Base-by-base conservation (phyloP, 129 eudicot species). In the Scalesia atractyloides region DNA sequence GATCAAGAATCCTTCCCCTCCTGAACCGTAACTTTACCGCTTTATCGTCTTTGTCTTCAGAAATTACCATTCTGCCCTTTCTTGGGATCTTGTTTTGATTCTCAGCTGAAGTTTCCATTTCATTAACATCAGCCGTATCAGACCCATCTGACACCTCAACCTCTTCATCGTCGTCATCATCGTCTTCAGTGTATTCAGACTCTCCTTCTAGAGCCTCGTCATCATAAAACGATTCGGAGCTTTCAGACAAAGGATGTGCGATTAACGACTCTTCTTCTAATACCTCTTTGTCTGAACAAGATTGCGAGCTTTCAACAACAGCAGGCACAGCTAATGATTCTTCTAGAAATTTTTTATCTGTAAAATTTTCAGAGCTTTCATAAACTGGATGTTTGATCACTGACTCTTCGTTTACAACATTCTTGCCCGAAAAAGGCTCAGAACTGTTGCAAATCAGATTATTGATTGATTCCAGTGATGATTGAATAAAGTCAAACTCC, bases 1-100 rank as follows among this genome's bases (percentile, higher is more conserved):
- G 68, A 49, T 89, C 96, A 63, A 90, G 76, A 51, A 82, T 65
- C 66, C 64, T 85, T 56, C 98, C 98, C 76, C 88, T 87, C 74
- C 94, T 84, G 78, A 89, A 89, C 69, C 84, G 86, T 2, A 78
- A 41, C 78, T 86, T 92, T 75, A 74, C 65, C 2, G 74, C 70
- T 63, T 82, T 68, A 39, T 44, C 68, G 12, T 78, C 81, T 58
- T 84, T 76, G 10, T 82, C 87, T 71, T 80, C 84, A 11, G 85
- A 76, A 66, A 70, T 46, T 69, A 46, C 56, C 47, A 7, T 37
- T 53, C 70, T 69, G 24, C 73, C 75, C 78, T 88, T 87, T 79
- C 81, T 83, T 24, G 44, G 22, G 19, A 69, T 64, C 68, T 71
- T 78, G 30, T 12, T 30, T 3, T 30, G 8, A 64, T 59, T 82